phyloP scores from a whole-genome alignment of 2,329 filamentous ascomycete genomes.

The Colletotrichum sp. region DNA sequence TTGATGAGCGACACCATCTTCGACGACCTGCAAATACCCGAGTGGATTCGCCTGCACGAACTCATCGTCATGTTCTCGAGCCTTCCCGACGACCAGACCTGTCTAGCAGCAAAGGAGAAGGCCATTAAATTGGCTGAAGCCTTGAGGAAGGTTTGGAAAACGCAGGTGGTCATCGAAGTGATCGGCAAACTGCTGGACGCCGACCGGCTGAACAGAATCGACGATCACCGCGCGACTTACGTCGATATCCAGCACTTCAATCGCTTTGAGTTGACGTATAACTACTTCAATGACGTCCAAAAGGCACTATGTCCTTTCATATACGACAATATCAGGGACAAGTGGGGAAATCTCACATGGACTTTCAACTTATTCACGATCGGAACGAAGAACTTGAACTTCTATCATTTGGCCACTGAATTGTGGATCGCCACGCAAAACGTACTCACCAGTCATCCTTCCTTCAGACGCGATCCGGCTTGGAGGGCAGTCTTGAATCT shows the following conservation, averaged over 20 bases:
- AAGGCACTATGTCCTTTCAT: constrained; percentile 39
- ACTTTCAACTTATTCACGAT: background rate
- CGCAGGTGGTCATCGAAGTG: background rate
- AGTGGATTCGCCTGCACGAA: constrained; percentile 37
- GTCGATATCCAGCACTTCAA: constrained; percentile 33
- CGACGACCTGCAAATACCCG: constrained; percentile 27
- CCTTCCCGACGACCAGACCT: background rate
- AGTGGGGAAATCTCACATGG: background rate
- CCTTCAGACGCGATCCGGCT: background rate
- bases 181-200: background rate
- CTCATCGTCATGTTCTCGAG: constrained; percentile 29
- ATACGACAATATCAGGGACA: constrained; percentile 31
- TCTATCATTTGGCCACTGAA: background rate
- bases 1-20: constrained; percentile 38
- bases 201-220: constrained; percentile 20
- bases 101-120: constrained; percentile 20
- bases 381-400: background rate
- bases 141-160: constrained; percentile 10
- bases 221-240: constrained; percentile 41
- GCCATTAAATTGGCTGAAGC: constrained; percentile 19
- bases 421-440: background rate
- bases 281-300: constrained; percentile 32
- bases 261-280: constrained; percentile 26
- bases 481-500: background rate
- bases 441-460: background rate